Base-by-base conservation (phyloP, 169 alveolate species). In the Plasmodium adleri region DNA sequence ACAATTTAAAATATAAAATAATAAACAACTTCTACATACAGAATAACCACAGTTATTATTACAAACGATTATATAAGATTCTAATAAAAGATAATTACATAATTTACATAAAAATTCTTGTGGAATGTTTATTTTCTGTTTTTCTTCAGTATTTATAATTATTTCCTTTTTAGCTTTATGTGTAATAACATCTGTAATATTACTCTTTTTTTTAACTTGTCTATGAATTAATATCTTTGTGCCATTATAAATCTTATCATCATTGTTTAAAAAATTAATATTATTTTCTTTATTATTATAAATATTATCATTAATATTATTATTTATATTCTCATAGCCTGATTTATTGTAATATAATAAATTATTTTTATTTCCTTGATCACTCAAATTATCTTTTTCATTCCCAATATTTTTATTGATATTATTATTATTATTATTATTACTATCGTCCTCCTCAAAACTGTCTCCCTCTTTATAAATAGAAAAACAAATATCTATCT, bases 31-130 rank as follows among this genome's bases (percentile, higher is more conserved):
- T 43, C 72, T 86, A 39, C 92, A 86, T 17, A 86, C 92, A 7
- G 92, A 86, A 73, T 86, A 86, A 22, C 92, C 92, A 86, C 92
- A 86, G 50, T 86, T 86, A 64, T 86, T 86, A 43, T 43, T 71
- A 52, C 92, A 86, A 20, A 86, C 92, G 58, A 86, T 62, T 12
- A 86, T 86, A 20, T 86, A 56, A 2, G 88, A 71, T 26, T 86
- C 92, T 17, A 64, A 7, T 60, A 86, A 54, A 2, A 72, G 45
- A 39, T n/a, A 62, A 54, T 72, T 86, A 43, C 92, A 86, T 17
- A 86, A 59, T 60, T 70, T 86, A 60, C 92, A 86, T 17, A 86
- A 54, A 50, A 86, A 86, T 43, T 86, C 92, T 60, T 7, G 71
- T 43, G 92, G 92, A 12, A 86, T 17, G 64, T 71, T 71, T 20